These are phyloP conservation scores for Tulasnella sp. DNA, from an alignment of 768 basidiomycete species.

Conservation along the genomic window DNA sequence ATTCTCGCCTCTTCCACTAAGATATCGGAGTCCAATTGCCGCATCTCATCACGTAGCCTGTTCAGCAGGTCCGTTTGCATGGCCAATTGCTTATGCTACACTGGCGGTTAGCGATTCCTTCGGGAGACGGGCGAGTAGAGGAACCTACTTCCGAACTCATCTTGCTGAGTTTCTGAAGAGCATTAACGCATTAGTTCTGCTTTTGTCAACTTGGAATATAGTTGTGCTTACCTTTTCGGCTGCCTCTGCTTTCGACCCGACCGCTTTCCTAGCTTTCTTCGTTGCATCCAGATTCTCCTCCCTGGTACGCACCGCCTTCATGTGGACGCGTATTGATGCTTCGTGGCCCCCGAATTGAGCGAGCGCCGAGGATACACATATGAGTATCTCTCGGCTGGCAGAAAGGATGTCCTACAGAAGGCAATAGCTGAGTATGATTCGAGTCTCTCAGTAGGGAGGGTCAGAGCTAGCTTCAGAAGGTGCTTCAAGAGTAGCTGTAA, in stretches of 20 bases:
- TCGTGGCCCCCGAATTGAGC: slow-evolving; percentile 61
- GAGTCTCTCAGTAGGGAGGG: slow-evolving; percentile 1
- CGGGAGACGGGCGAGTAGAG: not conserved
- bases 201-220: too few relatives aligned
- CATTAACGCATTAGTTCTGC: too few relatives aligned
- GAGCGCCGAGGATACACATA: slow-evolving; percentile 56
- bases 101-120: not conserved
- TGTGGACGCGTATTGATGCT: slow-evolving; percentile 51
- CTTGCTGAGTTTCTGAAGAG: slow-evolving; percentile 58
- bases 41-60: slow-evolving; percentile 63
- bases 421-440: not conserved
- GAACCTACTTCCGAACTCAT: slow-evolving; percentile 56
- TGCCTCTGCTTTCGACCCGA: slow-evolving; percentile 60
- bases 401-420: slow-evolving; percentile 55
- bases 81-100: slow-evolving; percentile 59
- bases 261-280: slow-evolving; percentile 52
- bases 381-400: slow-evolving; percentile 55
- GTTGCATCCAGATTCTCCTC: slow-evolving; percentile 77
- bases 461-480: too few relatives aligned
- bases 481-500: too few relatives aligned
- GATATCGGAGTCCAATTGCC: slow-evolving; percentile 69
- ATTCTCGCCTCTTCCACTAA: slow-evolving; percentile 68
- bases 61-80: slow-evolving; percentile 64
- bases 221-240: slow-evolving; percentile 57
- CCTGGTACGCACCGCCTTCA: slow-evolving; percentile 72